phyloP scores from a whole-genome alignment of 73 alveolate genomes.

The Paraurostyla sp. region DNA sequence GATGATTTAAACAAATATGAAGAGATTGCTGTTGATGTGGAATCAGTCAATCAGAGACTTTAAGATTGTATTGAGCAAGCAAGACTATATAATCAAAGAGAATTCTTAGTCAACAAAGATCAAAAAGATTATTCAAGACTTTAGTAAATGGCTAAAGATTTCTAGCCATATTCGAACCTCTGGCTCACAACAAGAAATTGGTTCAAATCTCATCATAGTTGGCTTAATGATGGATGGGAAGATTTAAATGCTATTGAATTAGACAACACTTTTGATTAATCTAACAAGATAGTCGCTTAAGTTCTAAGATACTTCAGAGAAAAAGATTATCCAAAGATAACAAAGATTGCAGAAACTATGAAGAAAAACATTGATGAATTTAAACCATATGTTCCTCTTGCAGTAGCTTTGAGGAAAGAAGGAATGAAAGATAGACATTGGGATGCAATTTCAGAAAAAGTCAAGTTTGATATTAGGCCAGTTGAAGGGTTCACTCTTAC shows the following conservation, averaged over 20 bases:
- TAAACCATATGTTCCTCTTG: conserved; percentile 97
- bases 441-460: conserved; percentile 96
- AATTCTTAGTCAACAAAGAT: conserved; percentile 91
- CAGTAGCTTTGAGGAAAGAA: conserved; percentile 97
- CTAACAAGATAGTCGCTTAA: conserved; percentile 78
- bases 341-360: conserved; percentile 91
- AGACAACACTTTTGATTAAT: conserved; percentile 86
- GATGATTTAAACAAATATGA: conserved; percentile 93
- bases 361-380: conserved; percentile 96
- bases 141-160: conserved; percentile 91
- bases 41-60: conserved; percentile 90
- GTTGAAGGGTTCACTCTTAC: conserved; percentile 97
- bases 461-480: conserved; percentile 98
- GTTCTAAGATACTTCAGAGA: conserved; percentile 87
- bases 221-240: conserved; percentile 93
- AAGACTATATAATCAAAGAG: conserved; percentile 95
- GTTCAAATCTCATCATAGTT: conserved; percentile 78
- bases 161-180: conserved; percentile 88
- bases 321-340: conserved; percentile 85
- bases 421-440: conserved; percentile 99
- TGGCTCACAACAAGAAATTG: conserved; percentile 92
- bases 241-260: conserved; percentile 84
- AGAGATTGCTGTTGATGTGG: conserved; percentile 90
- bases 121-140: conserved; percentile 95
- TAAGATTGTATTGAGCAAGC: conserved; percentile 93